Evolutionary conservation across 176 grass and related monocot species (phyloP).

Genomic region (Zea mays): DNA sequence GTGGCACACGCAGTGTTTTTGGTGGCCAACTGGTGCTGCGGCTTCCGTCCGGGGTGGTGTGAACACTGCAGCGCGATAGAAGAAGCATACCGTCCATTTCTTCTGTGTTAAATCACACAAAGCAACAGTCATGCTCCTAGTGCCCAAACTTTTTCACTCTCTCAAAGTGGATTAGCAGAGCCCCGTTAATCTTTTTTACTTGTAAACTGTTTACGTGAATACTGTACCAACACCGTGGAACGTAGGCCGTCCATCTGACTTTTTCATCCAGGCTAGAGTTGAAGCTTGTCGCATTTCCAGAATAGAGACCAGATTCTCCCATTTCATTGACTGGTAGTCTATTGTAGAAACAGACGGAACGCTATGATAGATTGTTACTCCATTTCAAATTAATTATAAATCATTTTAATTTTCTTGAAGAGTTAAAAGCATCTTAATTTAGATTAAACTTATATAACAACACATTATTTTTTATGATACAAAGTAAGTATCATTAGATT

Average conservation of each 20-base stretch:
- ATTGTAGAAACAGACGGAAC: not conserved
- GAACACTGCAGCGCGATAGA: slow-evolving; percentile 33
- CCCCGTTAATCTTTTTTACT: slow-evolving; percentile 12
- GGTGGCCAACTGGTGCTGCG: slow-evolving; percentile 88
- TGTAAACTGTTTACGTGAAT: slow-evolving; percentile 20
- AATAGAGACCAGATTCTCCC: not conserved
- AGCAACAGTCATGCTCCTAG: too few relatives aligned
- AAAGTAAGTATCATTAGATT: too few relatives aligned
- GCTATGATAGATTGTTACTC: not conserved
- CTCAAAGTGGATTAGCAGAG: slow-evolving; percentile 29
- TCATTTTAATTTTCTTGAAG: too few relatives aligned
- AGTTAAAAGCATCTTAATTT: too few relatives aligned
- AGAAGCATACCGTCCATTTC: not conserved
- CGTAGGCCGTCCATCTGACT: slow-evolving; percentile 11
- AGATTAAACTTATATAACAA: too few relatives aligned
- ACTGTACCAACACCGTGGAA: slow-evolving; percentile 32
- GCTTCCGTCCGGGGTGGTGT: slow-evolving; percentile 92
- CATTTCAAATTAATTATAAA: too few relatives aligned
- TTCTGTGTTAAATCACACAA: not conserved
- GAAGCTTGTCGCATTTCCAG: not conserved
- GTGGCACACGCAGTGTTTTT: slow-evolving; percentile 48
- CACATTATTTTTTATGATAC: too few relatives aligned
- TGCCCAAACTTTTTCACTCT: slow-evolving; percentile 11
- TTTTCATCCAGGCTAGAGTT: slow-evolving; percentile 26
- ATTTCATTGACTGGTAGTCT: not conserved